Percentiles rank a stretch among this genome's conserved stretches.
Conservation (phyloP, 2,329 filamentous ascomycete genomes). For the Albifimbria verrucaria region DNA sequence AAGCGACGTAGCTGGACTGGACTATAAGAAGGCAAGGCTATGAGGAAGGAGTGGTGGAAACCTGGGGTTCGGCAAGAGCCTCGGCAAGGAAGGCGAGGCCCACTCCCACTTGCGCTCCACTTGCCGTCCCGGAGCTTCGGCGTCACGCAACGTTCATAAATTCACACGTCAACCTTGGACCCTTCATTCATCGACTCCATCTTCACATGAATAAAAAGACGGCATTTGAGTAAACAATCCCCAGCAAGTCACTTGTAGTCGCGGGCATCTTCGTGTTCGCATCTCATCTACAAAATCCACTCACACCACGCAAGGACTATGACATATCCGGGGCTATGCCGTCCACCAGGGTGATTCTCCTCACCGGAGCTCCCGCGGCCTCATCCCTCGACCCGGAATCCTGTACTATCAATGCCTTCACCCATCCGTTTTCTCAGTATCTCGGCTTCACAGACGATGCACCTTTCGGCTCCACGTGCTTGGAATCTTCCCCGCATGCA, state of each 20-base stretch:
- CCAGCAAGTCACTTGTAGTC: neutral
- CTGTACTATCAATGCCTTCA: constrained; percentile 26
- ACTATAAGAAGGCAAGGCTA: neutral
- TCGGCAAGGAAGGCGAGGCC: neutral
- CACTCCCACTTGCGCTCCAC: neutral
- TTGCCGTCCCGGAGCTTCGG: neutral
- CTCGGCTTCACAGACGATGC: constrained; percentile 13
- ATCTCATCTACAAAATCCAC: neutral
- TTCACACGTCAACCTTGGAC: neutral
- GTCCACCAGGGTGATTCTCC: constrained; percentile 30
- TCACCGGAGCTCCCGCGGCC: constrained; percentile 32
- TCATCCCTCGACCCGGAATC: constrained; percentile 22
- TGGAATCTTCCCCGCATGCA: constrained; percentile 26
- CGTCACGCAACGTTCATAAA: neutral
- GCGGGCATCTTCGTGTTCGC: neutral
- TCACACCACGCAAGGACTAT: neutral
- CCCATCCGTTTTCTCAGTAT: constrained; percentile 20
- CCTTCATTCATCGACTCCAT: neutral
- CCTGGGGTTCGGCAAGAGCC: neutral
- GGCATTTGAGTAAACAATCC: no score
- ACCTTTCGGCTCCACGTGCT: neutral
- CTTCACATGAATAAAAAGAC: no score
- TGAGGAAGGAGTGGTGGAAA: neutral
- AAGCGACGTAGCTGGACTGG: no score
- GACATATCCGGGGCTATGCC: constrained; percentile 15